A percentile compares a stretch with the other conserved stretches of the same genome.
phyloP scores from a whole-genome alignment of 164 flowering plant species.

The Warburgia ugandensis region DNA sequence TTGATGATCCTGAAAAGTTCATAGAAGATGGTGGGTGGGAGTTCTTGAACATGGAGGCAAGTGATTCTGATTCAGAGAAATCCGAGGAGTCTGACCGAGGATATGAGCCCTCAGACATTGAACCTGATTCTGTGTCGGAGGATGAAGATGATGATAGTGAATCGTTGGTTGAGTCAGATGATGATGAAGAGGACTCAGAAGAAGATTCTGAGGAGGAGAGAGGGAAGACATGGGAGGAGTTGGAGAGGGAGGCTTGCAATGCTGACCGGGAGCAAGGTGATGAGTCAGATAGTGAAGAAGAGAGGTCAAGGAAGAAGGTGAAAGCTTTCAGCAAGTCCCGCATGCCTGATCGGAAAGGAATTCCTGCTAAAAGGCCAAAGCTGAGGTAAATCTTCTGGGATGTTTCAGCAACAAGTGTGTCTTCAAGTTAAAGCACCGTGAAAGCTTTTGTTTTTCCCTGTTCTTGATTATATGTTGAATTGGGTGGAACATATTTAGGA shows the following conservation, averaged over 20 bases:
- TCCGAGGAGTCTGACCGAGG: slow-evolving; percentile 70
- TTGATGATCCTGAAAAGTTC: slow-evolving; percentile 64
- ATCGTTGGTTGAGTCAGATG: slow-evolving; percentile 78
- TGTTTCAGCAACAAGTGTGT: too few species aligned
- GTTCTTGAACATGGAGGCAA: slow-evolving; percentile 68
- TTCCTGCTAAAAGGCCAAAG: slow-evolving; percentile 40
- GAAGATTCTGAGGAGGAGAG: slow-evolving; percentile 66
- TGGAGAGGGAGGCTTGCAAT: slow-evolving; percentile 83
- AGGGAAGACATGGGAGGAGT: slow-evolving; percentile 87
- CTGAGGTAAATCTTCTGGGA: slow-evolving; percentile 23
- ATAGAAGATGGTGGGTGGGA: slow-evolving; percentile 88
- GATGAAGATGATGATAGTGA: slow-evolving; percentile 59
- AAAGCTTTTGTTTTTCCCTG: too few species aligned
- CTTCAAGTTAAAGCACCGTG: too few species aligned
- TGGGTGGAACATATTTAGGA: too few species aligned
- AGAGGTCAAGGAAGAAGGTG: slow-evolving; percentile 55
- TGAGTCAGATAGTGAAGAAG: slow-evolving; percentile 80
- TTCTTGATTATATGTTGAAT: too few species aligned
- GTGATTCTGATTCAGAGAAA: slow-evolving; percentile 61
- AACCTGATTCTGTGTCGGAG: slow-evolving; percentile 56
- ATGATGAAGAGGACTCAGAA: slow-evolving; percentile 59
- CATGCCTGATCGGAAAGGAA: slow-evolving; percentile 23
- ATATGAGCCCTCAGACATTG: slow-evolving; percentile 63
- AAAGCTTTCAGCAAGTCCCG: slow-evolving; percentile 66
- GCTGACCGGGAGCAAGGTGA: slow-evolving; percentile 66